Evolutionary conservation across 768 basidiomycete species (phyloP).

Genomic region (Mycena venus): DNA sequence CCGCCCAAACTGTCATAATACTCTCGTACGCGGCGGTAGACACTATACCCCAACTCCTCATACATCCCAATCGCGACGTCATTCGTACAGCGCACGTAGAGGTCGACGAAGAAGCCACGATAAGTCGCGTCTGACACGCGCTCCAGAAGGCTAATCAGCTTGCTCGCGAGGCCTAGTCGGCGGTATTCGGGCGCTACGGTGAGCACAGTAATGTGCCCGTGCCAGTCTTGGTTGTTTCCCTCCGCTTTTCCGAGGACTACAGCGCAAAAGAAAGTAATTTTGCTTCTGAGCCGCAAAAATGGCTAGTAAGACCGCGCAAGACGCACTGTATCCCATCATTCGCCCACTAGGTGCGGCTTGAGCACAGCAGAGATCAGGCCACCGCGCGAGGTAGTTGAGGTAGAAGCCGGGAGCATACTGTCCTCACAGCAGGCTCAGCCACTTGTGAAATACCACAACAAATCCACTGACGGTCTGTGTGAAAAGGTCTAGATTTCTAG

Average conservation of each 20-base stretch:
- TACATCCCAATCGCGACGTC: conserved; percentile 90
- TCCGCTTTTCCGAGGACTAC: conserved; percentile 96
- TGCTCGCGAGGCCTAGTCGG: conserved; percentile 86
- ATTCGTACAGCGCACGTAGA: conserved; percentile 94
- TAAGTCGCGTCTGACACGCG: conserved; percentile 85
- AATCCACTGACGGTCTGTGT: conserved; percentile 89
- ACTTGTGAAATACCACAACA: not conserved
- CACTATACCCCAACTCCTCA: conserved; percentile 92
- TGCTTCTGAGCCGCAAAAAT: not conserved
- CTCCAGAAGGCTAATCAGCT: conserved; percentile 91
- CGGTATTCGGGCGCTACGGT: conserved; percentile 96
- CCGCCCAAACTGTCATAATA: conserved; percentile 91
- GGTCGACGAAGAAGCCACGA: conserved; percentile 92
- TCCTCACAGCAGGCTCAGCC: not conserved
- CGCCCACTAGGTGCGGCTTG: conserved; percentile 86
- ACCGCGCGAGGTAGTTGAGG: conserved; percentile 87
- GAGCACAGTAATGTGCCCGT: conserved; percentile 95
- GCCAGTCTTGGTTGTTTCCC: conserved; percentile 81
- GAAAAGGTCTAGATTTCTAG: conserved; percentile 94
- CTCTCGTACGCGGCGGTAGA: conserved; percentile 90
- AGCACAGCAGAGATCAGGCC: conserved; percentile 92
- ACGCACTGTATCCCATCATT: conserved; percentile 92
- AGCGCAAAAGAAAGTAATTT: not conserved
- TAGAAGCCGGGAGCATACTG: conserved; percentile 94
- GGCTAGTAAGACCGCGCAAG: not conserved